Evolutionary conservation across 2,329 filamentous ascomycete genomes (phyloP), one percentile per base, ranked within the genome.

Genomic region (Colletotrichum sp.): DNA sequence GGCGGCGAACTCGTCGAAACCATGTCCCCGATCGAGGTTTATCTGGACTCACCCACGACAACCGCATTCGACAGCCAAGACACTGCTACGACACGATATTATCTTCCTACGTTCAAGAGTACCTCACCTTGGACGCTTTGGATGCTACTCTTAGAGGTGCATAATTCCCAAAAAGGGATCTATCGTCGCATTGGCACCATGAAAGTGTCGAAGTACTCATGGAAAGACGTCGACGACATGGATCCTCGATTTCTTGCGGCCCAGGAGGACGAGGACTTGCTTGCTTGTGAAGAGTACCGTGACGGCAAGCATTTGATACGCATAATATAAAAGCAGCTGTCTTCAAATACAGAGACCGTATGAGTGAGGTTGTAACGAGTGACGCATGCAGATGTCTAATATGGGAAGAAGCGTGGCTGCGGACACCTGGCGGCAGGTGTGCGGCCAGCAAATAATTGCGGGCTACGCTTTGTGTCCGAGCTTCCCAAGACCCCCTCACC

Each of bases 251-350:
- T 48, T 48, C 12, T 13, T 0, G 43, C 43, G 43, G 9, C 10
- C 10, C 43, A 21, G n/a, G 10, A 21, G 3, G 6, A 13, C n/a
- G 43, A 48, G n/a, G 43, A 48, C 2, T 21, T 2, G 1, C 21
- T 48, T 2, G 5, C 43, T 21, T 3, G 43, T 48, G 43, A 48
- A 48, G 43, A 4, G 1, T 48, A 48, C 2, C 5, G 43, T 48
- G 43, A 21, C 1, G 2, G 6, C 2, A 21, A 48, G 5, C 43
- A 48, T 10, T 21, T 48, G 10, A 13, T 48, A 21, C 43, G 43
- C 43, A 13, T 48, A 1, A 0, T 48, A 4, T 48, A 48, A 2
- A 6, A 43, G 5, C 38, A 0, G 12, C 0, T 43, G 3, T 43
- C 18, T 10, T 2, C 9, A 43, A 43, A 43, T 43, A 43, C 3